phyloP scores from a whole-genome alignment of 192 early-diverging fungal genomes.

The Linnemannia elongata region DNA sequence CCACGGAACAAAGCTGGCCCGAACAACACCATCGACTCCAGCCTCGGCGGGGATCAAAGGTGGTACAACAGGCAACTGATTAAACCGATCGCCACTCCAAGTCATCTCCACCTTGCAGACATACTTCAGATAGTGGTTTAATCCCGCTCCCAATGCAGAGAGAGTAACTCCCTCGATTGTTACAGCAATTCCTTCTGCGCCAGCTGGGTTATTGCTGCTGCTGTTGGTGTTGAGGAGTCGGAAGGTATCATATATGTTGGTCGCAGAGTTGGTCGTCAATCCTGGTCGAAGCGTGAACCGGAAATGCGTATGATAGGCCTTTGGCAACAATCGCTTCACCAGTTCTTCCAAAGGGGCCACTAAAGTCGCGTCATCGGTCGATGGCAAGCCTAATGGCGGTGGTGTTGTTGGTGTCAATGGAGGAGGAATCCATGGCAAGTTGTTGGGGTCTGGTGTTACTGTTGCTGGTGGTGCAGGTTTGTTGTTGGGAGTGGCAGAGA shows the following conservation, averaged over 20 bases:
- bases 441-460: neutral
- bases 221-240: slow-evolving; percentile 20
- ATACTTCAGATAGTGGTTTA: slow-evolving; percentile 44
- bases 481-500: neutral
- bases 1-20: slow-evolving; percentile 52
- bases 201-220: neutral
- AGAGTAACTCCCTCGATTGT: slow-evolving; percentile 24
- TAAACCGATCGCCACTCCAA: slow-evolving; percentile 54
- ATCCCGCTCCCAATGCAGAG: slow-evolving; percentile 37
- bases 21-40: neutral
- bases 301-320: slow-evolving; percentile 30
- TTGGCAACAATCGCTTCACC: slow-evolving; percentile 25
- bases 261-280: slow-evolving; percentile 19
- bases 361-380: neutral
- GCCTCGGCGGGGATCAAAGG: neutral
- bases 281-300: slow-evolving; percentile 12
- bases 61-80: slow-evolving; percentile 25
- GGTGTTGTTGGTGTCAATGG: neutral
- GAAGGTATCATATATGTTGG: slow-evolving; percentile 41
- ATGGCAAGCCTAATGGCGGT: neutral
- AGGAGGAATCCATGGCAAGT: neutral
- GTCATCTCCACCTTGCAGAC: slow-evolving; percentile 47
- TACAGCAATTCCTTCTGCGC: neutral
- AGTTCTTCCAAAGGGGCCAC: neutral
- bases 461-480: neutral